Evolutionary conservation across 768 basidiomycete species (phyloP).

Genomic region (Dendrothele bispora): DNA sequence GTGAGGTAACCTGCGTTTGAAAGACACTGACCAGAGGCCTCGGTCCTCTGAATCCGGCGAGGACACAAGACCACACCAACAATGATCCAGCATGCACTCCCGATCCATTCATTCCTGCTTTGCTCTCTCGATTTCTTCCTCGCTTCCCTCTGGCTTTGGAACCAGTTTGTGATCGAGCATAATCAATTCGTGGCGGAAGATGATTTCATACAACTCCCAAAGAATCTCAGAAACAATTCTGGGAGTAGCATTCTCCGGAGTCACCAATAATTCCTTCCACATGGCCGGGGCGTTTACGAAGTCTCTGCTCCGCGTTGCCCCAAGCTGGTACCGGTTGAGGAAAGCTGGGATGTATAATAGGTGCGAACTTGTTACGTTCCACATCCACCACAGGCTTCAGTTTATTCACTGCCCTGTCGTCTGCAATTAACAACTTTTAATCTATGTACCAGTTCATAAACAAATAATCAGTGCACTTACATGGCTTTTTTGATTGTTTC

Average conservation of each 20-base stretch:
- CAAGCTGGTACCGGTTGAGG: not conserved
- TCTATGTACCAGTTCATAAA: too few relatives aligned
- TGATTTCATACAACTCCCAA: constrained; percentile 1
- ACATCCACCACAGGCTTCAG: too few relatives aligned
- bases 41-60: not conserved
- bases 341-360: not conserved
- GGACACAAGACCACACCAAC: not conserved
- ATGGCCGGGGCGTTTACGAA: too few relatives aligned
- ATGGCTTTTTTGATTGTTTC: too few relatives aligned
- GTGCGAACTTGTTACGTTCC: not conserved
- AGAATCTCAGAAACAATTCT: not conserved
- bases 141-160: not conserved
- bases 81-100: not conserved
- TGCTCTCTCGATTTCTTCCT: not conserved
- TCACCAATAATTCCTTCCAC: too few relatives aligned
- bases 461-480: too few relatives aligned
- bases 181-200: not conserved
- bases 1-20: not conserved
- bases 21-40: not conserved
- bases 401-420: too few relatives aligned
- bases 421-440: too few relatives aligned
- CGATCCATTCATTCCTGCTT: not conserved
- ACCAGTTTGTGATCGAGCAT: not conserved
- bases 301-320: too few relatives aligned
- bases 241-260: not conserved